Percentiles rank a stretch among this genome's conserved stretches.
phyloP scores from a whole-genome alignment of 257 asterid genomes.

The Solanum paucissectum region DNA sequence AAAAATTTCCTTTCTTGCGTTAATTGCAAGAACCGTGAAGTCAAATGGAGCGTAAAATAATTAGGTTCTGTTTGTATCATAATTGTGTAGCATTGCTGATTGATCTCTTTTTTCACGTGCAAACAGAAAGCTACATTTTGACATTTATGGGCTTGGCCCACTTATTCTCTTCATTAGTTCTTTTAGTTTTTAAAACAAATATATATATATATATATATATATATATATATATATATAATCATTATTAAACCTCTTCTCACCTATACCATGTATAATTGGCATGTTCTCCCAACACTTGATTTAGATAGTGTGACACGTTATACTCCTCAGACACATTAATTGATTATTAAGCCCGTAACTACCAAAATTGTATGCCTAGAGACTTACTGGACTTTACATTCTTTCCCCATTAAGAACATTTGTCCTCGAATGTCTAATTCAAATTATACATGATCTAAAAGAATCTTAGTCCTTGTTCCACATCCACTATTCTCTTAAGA shows the following conservation, averaged over 20 bases:
- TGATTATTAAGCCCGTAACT: not conserved
- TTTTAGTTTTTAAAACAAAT: not conserved
- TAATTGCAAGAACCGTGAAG: not conserved
- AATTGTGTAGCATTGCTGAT: not conserved
- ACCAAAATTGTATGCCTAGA: not conserved
- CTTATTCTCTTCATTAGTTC: not conserved
- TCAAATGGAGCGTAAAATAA: not conserved
- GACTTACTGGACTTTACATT: not conserved
- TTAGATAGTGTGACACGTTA: not conserved
- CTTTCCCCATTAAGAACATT: not conserved
- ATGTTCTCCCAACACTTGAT: not conserved
- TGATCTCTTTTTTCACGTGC: not conserved
- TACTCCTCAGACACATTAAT: not conserved
- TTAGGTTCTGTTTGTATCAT: not conserved
- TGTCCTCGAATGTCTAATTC: not conserved
- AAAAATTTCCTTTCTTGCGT: not conserved
- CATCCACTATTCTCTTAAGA: not conserved
- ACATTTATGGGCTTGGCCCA: not conserved
- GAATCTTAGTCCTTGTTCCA: not conserved
- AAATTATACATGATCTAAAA: not conserved
- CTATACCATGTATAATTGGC: not conserved
- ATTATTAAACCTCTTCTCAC: not conserved
- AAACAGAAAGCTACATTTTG: not conserved
- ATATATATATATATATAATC: not conserved
- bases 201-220: too few species aligned